These are phyloP conservation scores for Botrytis fabae DNA, from an alignment of 2,329 filamentous ascomycete species.

Conservation along the genomic window DNA sequence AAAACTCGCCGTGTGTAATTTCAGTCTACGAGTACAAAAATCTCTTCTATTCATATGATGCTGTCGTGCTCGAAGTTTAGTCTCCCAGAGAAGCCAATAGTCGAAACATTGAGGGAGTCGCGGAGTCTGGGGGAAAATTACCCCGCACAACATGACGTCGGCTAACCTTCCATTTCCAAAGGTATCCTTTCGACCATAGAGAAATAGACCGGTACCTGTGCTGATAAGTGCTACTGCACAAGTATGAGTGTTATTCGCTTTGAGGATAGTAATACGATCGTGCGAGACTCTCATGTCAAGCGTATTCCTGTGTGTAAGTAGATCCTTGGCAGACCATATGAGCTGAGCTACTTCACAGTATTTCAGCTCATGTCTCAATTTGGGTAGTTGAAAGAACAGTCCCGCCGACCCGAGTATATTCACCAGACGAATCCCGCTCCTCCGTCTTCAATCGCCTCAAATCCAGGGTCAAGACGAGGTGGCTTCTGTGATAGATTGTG, in stretches of 20 bases:
- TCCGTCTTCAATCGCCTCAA: background rate
- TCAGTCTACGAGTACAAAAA: background rate
- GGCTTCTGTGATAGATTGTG: background rate
- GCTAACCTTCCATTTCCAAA: slow-evolving; percentile 15
- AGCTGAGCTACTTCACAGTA: background rate
- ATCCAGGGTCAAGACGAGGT: background rate
- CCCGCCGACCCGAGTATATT: background rate
- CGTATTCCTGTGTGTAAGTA: background rate
- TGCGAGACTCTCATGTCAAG: background rate
- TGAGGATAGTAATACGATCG: background rate
- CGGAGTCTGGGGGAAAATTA: background rate
- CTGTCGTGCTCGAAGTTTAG: background rate
- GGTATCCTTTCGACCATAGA: background rate
- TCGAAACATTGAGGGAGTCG: background rate
- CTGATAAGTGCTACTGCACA: background rate
- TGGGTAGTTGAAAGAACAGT: background rate
- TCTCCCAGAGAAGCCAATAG: background rate
- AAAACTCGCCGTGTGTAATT: background rate
- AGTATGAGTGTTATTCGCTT: background rate
- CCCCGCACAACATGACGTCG: slow-evolving; percentile 18
- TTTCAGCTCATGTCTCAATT: background rate
- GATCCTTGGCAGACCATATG: background rate
- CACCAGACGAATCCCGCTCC: too few relatives aligned
- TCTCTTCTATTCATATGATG: background rate
- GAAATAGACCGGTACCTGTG: background rate